Evolutionary conservation across 225 moss, liverwort and hornwort species (phyloP), one percentile per base, ranked within the genome.

Genomic region (Marchantia polymorpha): DNA sequence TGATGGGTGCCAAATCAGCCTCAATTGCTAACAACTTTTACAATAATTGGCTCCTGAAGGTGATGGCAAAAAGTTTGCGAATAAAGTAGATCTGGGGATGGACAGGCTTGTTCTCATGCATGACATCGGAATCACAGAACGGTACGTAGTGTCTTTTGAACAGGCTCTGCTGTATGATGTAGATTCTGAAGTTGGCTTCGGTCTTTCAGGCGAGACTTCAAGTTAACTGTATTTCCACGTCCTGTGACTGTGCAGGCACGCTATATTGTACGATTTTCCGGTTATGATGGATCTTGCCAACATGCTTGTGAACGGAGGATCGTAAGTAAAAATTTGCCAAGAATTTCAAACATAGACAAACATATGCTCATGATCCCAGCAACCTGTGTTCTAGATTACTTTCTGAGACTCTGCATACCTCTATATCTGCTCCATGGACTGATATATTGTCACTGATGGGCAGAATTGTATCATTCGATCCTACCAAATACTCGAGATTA

Each of bases 71-170:
- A 55, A 46, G 12, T 4, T 79, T 4, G 8, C 54, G 5, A 67
- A 79, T 9, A 52, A 4, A 17, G 39, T 79, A 22, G 51, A 79
- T 47, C 17, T 71, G 1, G 52, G 53, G 48, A 16, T 79, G 23
- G 79, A 79, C 23, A 67, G 69, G 29, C 70, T 31, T 67, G 51
- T 46, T 31, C 19, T 79, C 14, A 53, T 31, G 20, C 79, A 79
- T 58, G 79, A 79, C 17, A 54, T 79, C 12, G 69, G 49, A 27
- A 56, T 79, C 55, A 79, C 79, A 70, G 27, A 53, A 52, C 7
- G 53, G 79, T 79, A 46, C 13, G 58, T 58, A 20, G 39, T 39
- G 39, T 39, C 39, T 39, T 39, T 39, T 39, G 39, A 39, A 39
- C 2, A 5, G 5, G 39, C 39, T 5, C 39, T 5, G 39, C 3